These are phyloP conservation scores for Hysterangium stoloniferum DNA, from an alignment of 768 basidiomycete genomes.

Conservation along the genomic window DNA sequence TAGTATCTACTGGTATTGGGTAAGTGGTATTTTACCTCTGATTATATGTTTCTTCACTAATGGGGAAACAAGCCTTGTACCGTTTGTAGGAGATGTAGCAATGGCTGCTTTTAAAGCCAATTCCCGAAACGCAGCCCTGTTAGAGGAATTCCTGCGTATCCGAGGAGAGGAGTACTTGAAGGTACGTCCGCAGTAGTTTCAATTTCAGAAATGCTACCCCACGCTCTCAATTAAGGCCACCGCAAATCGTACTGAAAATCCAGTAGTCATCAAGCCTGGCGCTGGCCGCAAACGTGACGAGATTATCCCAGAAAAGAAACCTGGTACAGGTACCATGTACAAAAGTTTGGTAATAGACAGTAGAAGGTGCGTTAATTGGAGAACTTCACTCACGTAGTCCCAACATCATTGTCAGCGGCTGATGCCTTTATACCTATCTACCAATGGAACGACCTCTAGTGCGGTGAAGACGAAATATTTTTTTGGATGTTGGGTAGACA, in stretches of 20 bases:
- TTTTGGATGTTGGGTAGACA: no score
- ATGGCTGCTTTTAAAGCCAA: conserved; percentile 82
- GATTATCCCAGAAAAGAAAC: not conserved
- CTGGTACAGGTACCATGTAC: no score
- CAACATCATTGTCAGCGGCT: no score
- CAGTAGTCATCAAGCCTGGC: conserved; percentile 48
- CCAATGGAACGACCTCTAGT: no score
- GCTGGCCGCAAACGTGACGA: conserved; percentile 38
- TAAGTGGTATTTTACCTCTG: not conserved
- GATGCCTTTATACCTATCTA: no score
- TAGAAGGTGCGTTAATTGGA: no score
- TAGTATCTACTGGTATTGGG: conserved; percentile 58
- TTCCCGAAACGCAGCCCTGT: conserved; percentile 75
- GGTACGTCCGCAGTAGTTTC: conserved; percentile 12
- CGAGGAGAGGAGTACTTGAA: conserved; percentile 69
- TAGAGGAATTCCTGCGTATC: conserved; percentile 78
- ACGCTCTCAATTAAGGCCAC: conserved; percentile 6
- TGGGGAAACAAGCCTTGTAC: conserved; percentile 50
- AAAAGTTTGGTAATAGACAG: no score
- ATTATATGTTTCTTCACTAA: conserved; percentile 6
- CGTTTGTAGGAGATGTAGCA: conserved; percentile 66
- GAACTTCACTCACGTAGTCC: no score
- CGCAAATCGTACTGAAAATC: conserved; percentile 17
- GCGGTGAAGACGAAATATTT: no score
- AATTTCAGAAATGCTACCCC: not conserved